A percentile compares a stretch with the other conserved stretches of the same genome.
phyloP scores from a whole-genome alignment of 495 filamentous ascomycete species.

The Lasiosphaeria ovina region DNA sequence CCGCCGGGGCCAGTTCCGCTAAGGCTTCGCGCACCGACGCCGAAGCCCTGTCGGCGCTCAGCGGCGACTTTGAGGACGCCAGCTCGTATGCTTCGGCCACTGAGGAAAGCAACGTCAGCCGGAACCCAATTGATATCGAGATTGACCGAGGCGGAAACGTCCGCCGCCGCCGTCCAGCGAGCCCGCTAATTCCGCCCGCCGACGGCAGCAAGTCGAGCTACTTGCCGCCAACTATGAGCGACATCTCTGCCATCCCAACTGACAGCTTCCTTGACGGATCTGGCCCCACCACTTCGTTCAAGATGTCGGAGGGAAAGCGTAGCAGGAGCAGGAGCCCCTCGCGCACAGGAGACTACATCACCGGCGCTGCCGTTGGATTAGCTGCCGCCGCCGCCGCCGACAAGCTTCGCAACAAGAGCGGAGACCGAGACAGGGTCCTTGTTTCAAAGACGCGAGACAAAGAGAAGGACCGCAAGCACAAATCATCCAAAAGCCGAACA shows the following conservation, averaged over 20 bases:
- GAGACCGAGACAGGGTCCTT: slow-evolving; percentile 25
- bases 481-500: slow-evolving; percentile 54
- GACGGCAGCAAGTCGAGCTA: slow-evolving; percentile 62
- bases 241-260: slow-evolving; percentile 86
- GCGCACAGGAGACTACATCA: slow-evolving; percentile 34
- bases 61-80: slow-evolving; percentile 53
- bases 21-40: slow-evolving; percentile 45
- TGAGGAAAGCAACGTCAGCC: slow-evolving; percentile 70
- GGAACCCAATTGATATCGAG: slow-evolving; percentile 81
- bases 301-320: slow-evolving; percentile 35
- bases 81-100: slow-evolving; percentile 69
- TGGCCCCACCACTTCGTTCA: slow-evolving; percentile 29
- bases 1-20: slow-evolving; percentile 54
- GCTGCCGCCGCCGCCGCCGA: slow-evolving; percentile 48
- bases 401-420: slow-evolving; percentile 43
- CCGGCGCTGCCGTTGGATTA: slow-evolving; percentile 36
- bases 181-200: slow-evolving; percentile 52
- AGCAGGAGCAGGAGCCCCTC: slow-evolving; percentile 36
- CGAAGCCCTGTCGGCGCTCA: slow-evolving; percentile 38
- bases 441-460: slow-evolving; percentile 32
- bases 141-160: slow-evolving; percentile 46
- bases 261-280: slow-evolving; percentile 84
- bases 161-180: slow-evolving; percentile 50
- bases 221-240: slow-evolving; percentile 60
- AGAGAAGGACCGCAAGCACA: slow-evolving; percentile 50